Evolutionary conservation across 106 monocot species (phyloP).

Genomic region (Dioscorea alata): DNA sequence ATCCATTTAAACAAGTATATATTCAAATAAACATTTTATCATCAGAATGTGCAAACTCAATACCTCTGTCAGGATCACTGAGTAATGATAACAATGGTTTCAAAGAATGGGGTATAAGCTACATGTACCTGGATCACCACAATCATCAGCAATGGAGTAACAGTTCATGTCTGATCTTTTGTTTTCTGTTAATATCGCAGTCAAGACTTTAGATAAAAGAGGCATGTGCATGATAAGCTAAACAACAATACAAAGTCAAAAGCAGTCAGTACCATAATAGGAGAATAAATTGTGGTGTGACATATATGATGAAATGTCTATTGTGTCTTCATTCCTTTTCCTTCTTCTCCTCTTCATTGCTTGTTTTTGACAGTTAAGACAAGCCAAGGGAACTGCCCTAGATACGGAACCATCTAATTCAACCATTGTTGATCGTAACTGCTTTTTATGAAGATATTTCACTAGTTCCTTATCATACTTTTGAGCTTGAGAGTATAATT

Average conservation of each 20-base stretch:
- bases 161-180: conserved; percentile 58
- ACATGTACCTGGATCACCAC: conserved; percentile 37
- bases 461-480: conserved; percentile 62
- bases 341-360: conserved; percentile 62
- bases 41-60: too few species aligned
- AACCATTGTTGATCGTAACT: conserved; percentile 39
- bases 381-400: conserved; percentile 42
- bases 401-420: conserved; percentile 53
- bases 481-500: conserved; percentile 47
- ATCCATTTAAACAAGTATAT: too few species aligned
- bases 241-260: background rate
- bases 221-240: background rate
- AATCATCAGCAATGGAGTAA: conserved; percentile 52
- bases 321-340: conserved; percentile 53
- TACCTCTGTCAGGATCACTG: too few species aligned
- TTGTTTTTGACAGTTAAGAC: conserved; percentile 21
- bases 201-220: conserved; percentile 1
- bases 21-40: too few species aligned
- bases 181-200: conserved; percentile 51
- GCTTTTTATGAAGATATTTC: conserved; percentile 56
- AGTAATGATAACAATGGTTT: background rate
- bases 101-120: background rate
- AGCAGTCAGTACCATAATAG: conserved; percentile 57
- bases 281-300: conserved; percentile 73
- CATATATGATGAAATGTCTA: conserved; percentile 62